A percentile compares a stretch with the other conserved stretches of the same genome.
phyloP scores from a whole-genome alignment of 2,329 filamentous ascomycete species.

The Mycosphaerella sp. region DNA sequence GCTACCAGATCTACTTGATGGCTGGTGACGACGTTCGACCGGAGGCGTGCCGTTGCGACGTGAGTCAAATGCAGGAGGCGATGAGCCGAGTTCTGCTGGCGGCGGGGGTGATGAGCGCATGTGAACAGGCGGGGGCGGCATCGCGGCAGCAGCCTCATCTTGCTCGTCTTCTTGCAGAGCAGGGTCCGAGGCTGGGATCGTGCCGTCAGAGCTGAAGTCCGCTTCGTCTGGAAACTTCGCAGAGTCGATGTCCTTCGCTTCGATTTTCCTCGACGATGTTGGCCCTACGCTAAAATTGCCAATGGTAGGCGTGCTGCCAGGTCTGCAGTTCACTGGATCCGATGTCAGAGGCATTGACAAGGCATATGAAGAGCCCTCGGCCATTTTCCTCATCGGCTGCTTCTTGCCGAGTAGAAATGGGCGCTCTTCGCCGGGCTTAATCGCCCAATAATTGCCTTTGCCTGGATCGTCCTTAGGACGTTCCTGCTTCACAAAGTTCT shows the following conservation, averaged over 20 bases:
- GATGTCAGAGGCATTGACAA: conserved; percentile 23
- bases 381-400: conserved; percentile 49
- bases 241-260: conserved; percentile 43
- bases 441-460: conserved; percentile 96
- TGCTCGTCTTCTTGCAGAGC: conserved; percentile 44
- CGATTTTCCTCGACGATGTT: conserved; percentile 27
- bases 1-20: conserved; percentile 57
- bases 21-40: conserved; percentile 54
- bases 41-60: conserved; percentile 68
- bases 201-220: conserved; percentile 48
- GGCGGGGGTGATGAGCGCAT: conserved; percentile 61
- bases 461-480: conserved; percentile 94
- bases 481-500: conserved; percentile 92
- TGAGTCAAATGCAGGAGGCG: conserved; percentile 74
- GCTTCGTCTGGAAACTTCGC: conserved; percentile 47
- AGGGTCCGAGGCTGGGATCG: conserved; percentile 47
- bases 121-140: conserved; percentile 39
- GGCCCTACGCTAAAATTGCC: conserved; percentile 34
- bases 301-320: conserved; percentile 37
- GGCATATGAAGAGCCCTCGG: conserved; percentile 43
- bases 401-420: conserved; percentile 83
- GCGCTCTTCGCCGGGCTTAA: conserved; percentile 80
- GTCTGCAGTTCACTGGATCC: conserved; percentile 29
- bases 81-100: conserved; percentile 70
- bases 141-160: conserved; percentile 33